Percentiles rank a stretch among this genome's conserved stretches.
phyloP scores from a whole-genome alignment of 2,329 filamentous ascomycete genomes.

The Lecanicillium sp. region DNA sequence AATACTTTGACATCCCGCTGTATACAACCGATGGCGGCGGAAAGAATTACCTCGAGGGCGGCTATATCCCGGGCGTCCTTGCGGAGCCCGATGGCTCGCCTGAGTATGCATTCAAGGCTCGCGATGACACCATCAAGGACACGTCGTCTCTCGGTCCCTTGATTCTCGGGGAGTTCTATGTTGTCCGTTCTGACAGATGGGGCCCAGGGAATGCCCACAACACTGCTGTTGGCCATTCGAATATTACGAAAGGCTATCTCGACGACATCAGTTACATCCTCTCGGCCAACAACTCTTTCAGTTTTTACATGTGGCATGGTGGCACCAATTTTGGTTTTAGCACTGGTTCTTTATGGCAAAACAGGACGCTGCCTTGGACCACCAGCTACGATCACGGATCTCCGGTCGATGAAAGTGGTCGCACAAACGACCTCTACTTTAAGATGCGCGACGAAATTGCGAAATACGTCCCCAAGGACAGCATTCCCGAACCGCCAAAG shows the following conservation, averaged over 20 bases:
- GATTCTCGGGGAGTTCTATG: slow-evolving; percentile 45
- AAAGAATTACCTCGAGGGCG: slow-evolving; percentile 36
- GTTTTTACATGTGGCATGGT: slow-evolving; percentile 47
- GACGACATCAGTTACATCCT: slow-evolving; percentile 33
- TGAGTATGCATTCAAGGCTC: slow-evolving; percentile 30
- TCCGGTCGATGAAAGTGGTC: slow-evolving; percentile 43
- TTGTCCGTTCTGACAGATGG: slow-evolving; percentile 38
- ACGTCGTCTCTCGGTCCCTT: slow-evolving; percentile 35
- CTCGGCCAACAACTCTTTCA: slow-evolving; percentile 36
- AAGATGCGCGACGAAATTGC: slow-evolving; percentile 32
- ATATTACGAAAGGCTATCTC: slow-evolving; percentile 21
- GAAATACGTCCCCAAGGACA: slow-evolving; percentile 29
- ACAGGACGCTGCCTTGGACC: slow-evolving; percentile 31
- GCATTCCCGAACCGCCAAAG: slow-evolving; percentile 32
- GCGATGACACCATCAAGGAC: slow-evolving; percentile 37
- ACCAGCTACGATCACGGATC: slow-evolving; percentile 46
- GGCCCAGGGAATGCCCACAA: slow-evolving; percentile 31
- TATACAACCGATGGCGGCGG: slow-evolving; percentile 45
- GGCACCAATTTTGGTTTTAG: slow-evolving; percentile 44
- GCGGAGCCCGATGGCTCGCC: slow-evolving; percentile 41
- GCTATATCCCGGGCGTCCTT: slow-evolving; percentile 37
- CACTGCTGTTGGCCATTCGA: slow-evolving; percentile 23
- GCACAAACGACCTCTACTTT: slow-evolving; percentile 37
- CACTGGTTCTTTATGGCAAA: slow-evolving; percentile 39
- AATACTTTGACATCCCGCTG: slow-evolving; percentile 35